These are phyloP conservation scores for Aspergillus cavernicola DNA, from an alignment of 495 filamentous ascomycete genomes.

Conservation along the genomic window DNA sequence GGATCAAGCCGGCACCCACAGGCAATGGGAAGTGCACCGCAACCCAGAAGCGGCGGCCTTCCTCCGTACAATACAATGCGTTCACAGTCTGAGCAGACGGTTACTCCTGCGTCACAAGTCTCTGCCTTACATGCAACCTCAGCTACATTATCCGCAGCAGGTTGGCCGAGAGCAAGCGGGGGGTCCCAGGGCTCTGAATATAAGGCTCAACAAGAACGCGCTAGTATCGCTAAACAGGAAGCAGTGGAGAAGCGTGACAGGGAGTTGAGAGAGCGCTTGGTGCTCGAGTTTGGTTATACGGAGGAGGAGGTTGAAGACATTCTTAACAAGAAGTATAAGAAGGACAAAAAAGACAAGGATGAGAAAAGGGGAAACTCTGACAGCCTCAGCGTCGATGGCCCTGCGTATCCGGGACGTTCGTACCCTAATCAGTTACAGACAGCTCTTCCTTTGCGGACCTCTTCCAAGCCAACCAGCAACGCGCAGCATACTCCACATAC, in stretches of 20 bases:
- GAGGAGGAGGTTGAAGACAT: slow-evolving; percentile 53
- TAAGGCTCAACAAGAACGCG: not conserved
- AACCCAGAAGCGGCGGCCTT: not conserved
- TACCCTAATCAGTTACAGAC: not conserved
- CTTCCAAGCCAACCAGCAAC: not conserved
- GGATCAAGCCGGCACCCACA: not conserved
- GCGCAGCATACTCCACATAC: not conserved
- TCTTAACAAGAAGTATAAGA: slow-evolving; percentile 52
- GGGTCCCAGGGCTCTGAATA: not conserved
- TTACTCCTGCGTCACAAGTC: not conserved
- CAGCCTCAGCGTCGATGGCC: not conserved
- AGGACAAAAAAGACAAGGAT: slow-evolving; percentile 48
- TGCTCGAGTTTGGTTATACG: slow-evolving; percentile 35
- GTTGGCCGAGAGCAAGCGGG: not conserved
- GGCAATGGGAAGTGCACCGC: not conserved
- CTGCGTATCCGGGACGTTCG: no score
- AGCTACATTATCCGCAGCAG: not conserved
- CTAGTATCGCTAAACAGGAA: slow-evolving; percentile 18
- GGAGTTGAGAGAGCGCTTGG: slow-evolving; percentile 42
- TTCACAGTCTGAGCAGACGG: not conserved
- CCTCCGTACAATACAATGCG: not conserved
- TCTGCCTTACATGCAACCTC: not conserved
- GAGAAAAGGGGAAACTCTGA: slow-evolving; percentile 26
- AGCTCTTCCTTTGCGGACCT: not conserved
- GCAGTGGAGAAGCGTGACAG: slow-evolving; percentile 42